Conservation (phyloP, 257 asterid species). For the Solanum piurae region DNA sequence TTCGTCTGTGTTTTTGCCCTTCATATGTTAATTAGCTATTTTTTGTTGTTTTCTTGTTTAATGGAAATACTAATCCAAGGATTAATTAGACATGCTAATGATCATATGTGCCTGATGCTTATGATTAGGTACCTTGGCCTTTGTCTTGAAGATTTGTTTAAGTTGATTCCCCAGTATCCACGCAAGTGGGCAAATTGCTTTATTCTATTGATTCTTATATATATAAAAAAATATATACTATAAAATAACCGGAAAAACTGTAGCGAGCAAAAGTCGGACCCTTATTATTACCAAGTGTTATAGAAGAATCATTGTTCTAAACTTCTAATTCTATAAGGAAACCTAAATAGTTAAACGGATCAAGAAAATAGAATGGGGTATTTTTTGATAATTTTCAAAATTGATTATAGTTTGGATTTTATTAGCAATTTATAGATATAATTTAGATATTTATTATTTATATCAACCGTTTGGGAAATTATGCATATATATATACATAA, state of each 20-base stretch:
- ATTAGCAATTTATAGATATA: no score
- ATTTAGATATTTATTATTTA: no score
- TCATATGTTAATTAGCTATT: background rate
- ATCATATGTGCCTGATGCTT: background rate
- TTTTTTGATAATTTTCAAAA: background rate
- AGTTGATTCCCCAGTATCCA: background rate
- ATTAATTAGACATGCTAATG: background rate
- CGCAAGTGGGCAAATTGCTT: background rate
- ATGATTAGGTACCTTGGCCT: background rate
- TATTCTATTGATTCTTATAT: background rate
- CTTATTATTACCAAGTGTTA: background rate
- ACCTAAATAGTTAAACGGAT: background rate
- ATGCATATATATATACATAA: no score
- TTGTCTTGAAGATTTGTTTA: background rate
- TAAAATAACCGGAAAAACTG: background rate
- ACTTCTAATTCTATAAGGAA: no score
- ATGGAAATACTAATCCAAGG: background rate
- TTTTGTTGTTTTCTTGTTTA: background rate
- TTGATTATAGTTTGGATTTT: background rate
- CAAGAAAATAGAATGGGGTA: background rate
- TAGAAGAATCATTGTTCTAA: no score
- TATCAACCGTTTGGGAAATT: no score
- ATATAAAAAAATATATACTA: background rate
- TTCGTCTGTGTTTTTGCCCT: background rate
- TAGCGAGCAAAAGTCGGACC: background rate